Evolutionary conservation across 2,329 filamentous ascomycete genomes (phyloP), one percentile per base, ranked within the genome.

Genomic region (Calonectria pteridis): DNA sequence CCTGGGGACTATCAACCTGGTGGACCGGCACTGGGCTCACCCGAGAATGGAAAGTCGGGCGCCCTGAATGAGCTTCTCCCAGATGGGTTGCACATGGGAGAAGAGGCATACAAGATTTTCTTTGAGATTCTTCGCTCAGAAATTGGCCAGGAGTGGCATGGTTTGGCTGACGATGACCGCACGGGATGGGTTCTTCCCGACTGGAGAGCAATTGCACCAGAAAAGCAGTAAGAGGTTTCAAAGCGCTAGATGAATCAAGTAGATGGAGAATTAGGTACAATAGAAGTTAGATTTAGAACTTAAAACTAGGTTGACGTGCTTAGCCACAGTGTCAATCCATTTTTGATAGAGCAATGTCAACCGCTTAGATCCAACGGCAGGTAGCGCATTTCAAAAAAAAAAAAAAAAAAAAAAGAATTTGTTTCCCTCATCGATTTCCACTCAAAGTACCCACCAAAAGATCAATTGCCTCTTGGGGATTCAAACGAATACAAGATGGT

Each of bases 11-110:
- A 92, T 68, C 86, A 90, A 55, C 84, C 84, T 58, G 86, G 84
- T 6, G 86, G 86, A 9, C 85, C 86, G 20, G 83, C 84, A 79
- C 85, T 91, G 37, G 90, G 90, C 2, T 87, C 89, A 31, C 86
- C 85, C 2, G 85, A 86, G 76, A 86, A 86, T 70, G 88, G 89
- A 29, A 84, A 87, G 77, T 84, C 86, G 63, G 90, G 90, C 23
- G 88, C 87, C 37, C 82, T 92, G 50, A 85, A 88, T 71, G 78
- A 84, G 46, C 85, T 91, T 71, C 82, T 92, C n/a, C 86, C 88
- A 4, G 90, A 92, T 74, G 91, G 91, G 0, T 83, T 92, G 73
- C 91, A 92, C 80, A 85, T 92, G 83, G 88, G 86, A 72, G 87
- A 88, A 37, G 84, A 88, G 70, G 87, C 86, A 2, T 92, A 92